A percentile compares a stretch with the other conserved stretches of the same genome.
These are phyloP conservation scores for Coleophoma cylindrospora DNA, from an alignment of 2,329 filamentous ascomycete species.

Conservation along the genomic window DNA sequence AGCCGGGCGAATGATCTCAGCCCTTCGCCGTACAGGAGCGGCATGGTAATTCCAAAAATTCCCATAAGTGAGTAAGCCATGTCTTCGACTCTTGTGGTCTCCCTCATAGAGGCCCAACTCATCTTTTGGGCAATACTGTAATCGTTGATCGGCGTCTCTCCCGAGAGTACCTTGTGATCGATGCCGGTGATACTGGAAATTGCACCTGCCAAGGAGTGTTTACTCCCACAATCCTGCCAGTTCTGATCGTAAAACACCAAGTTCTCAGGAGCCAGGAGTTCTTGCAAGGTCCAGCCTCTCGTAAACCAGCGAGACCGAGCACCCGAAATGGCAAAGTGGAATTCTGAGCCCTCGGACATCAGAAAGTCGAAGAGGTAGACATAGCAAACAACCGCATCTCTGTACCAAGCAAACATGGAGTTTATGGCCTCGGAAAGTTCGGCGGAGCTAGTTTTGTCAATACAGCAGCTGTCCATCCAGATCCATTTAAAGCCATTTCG, in stretches of 20 bases:
- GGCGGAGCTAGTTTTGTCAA: conserved; percentile 4
- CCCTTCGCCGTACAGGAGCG: conserved; percentile 29
- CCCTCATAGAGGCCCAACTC: conserved; percentile 28
- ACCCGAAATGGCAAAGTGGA: background rate
- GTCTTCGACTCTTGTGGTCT: conserved; percentile 23
- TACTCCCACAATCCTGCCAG: conserved; percentile 14
- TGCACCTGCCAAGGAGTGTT: conserved; percentile 2
- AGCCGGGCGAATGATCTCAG: conserved; percentile 26
- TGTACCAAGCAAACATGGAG: conserved; percentile 6
- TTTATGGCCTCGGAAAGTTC: conserved; percentile 7
- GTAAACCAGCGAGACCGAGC: conserved; percentile 3
- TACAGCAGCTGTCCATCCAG: conserved; percentile 6
- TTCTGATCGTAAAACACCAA: conserved; percentile 17
- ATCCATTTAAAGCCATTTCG: background rate
- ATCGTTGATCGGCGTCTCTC: conserved; percentile 18
- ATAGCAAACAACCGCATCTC: conserved; percentile 1
- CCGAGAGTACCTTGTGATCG: background rate
- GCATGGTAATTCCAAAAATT: conserved; percentile 29
- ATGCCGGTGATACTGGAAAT: background rate
- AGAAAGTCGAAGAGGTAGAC: conserved; percentile 3
- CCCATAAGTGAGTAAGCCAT: conserved; percentile 30
- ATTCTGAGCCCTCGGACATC: background rate
- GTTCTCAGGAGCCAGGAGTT: conserved; percentile 2
- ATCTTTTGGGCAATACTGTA: conserved; percentile 24
- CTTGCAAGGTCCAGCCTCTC: conserved; percentile 3